Conservation (phyloP, 805 yeast species). For the Aciculoconidium aculeatum region DNA sequence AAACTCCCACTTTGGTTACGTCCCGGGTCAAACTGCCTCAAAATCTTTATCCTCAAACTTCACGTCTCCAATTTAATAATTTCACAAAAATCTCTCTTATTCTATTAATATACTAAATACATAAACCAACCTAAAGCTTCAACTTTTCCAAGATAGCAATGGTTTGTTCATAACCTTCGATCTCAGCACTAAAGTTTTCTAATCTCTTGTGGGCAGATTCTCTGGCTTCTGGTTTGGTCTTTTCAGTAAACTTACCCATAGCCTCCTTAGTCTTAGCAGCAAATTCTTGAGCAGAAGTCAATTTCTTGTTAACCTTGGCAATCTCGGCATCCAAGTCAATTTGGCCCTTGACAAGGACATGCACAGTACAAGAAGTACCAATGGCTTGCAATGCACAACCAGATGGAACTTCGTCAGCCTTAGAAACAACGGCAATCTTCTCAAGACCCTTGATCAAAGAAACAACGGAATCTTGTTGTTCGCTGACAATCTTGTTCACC, state of each 20-base stretch:
- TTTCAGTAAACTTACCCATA: conserved; percentile 75
- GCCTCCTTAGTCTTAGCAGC: conserved; percentile 64
- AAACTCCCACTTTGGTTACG: too few species aligned
- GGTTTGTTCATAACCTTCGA: conserved; percentile 83
- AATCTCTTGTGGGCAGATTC: conserved; percentile 65
- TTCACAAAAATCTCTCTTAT: too few species aligned
- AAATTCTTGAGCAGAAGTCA: conserved; percentile 56
- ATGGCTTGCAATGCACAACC: conserved; percentile 89
- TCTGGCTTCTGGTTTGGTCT: conserved; percentile 79
- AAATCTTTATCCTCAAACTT: too few species aligned
- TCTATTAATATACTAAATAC: too few species aligned
- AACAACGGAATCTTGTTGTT: conserved; percentile 81
- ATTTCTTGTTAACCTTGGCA: conserved; percentile 71
- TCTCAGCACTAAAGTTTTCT: conserved; percentile 75
- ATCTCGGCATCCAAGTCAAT: conserved; percentile 91
- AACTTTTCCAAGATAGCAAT: conserved; percentile 78
- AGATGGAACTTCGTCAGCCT: conserved; percentile 58
- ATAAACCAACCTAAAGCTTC: conserved; percentile 42
- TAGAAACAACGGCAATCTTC: conserved; percentile 57
- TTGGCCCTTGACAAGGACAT: conserved; percentile 88
- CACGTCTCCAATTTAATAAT: too few species aligned
- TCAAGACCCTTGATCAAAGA: conserved; percentile 90
- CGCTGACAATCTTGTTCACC: conserved; percentile 46
- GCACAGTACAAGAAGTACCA: conserved; percentile 76
- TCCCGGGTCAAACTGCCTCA: too few species aligned